A percentile compares a stretch with the other conserved stretches of the same genome.
phyloP scores from a whole-genome alignment of 2,329 filamentous ascomycete species.

The Didymella arachidicola region DNA sequence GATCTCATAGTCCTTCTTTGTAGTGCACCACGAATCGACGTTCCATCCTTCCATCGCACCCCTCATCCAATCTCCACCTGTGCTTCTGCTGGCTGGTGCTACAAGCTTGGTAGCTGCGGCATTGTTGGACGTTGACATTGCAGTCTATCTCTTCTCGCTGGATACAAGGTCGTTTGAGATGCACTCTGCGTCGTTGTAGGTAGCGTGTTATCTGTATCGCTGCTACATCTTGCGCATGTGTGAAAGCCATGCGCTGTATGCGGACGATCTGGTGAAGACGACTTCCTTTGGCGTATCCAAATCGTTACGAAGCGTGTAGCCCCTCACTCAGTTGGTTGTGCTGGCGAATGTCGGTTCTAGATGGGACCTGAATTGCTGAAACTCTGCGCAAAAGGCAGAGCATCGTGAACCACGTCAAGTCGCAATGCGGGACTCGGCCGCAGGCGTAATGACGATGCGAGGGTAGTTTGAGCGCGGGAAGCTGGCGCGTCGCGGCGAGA shows the following conservation, averaged over 20 bases:
- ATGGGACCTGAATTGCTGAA: not conserved
- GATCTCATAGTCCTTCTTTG: too few relatives aligned
- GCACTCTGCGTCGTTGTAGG: too few relatives aligned
- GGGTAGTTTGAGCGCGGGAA: constrained; percentile 21
- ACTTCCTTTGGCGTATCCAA: not conserved
- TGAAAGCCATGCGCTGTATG: not conserved
- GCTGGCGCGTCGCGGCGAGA: constrained; percentile 17
- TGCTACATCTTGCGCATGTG: too few relatives aligned
- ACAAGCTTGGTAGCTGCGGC: too few relatives aligned
- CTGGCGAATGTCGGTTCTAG: not conserved
- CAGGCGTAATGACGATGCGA: constrained; percentile 15
- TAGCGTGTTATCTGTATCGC: too few relatives aligned
- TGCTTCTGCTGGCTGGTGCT: too few relatives aligned
- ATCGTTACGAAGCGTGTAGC: not conserved
- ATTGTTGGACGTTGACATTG: too few relatives aligned
- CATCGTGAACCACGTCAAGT: not conserved
- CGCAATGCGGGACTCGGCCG: constrained; percentile 11
- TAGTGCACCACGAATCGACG: too few relatives aligned
- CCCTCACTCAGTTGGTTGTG: not conserved
- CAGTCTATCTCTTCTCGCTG: too few relatives aligned
- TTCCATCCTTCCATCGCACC: too few relatives aligned
- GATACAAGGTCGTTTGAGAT: too few relatives aligned
- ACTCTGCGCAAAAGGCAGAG: too few relatives aligned
- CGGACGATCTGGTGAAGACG: not conserved
- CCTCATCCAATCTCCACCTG: not conserved